Evolutionary conservation across 768 basidiomycete genomes (phyloP).

Genomic region (Lactarius hatsudake): DNA sequence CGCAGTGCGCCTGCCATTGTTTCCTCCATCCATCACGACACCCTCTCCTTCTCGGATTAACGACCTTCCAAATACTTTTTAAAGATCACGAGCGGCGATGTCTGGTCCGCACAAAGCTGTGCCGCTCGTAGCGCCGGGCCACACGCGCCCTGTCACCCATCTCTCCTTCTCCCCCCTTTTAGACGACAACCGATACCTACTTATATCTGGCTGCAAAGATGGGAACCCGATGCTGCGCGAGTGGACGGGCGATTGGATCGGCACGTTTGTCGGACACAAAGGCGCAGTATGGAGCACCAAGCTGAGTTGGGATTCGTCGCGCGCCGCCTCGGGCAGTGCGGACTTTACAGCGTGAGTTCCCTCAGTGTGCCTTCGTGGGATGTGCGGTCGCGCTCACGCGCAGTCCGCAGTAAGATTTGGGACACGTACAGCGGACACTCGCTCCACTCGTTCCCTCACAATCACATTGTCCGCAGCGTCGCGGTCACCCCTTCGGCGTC

Average conservation of each 20-base stretch:
- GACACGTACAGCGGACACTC: slow-evolving; percentile 86
- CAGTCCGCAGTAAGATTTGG: slow-evolving; percentile 79
- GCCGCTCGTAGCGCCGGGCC: slow-evolving; percentile 81
- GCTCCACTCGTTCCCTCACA: slow-evolving; percentile 95
- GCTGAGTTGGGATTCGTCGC: slow-evolving; percentile 78
- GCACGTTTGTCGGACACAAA: slow-evolving; percentile 85
- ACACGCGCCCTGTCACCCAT: slow-evolving; percentile 87
- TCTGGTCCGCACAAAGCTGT: slow-evolving; percentile 48
- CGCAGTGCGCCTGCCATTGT: slow-evolving; percentile 34
- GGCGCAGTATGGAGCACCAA: slow-evolving; percentile 98
- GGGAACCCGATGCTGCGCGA: slow-evolving; percentile 96
- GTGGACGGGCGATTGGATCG: slow-evolving; percentile 99
- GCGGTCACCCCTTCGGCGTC: slow-evolving; percentile 71
- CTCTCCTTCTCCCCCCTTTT: slow-evolving; percentile 88
- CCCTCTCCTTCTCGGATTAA: slow-evolving; percentile 15
- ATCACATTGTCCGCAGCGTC: slow-evolving; percentile 96
- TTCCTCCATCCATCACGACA: slow-evolving; percentile 15
- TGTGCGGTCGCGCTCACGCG: slow-evolving; percentile 14
- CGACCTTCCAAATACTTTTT: slow-evolving; percentile 10
- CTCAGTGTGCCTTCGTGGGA: slow-evolving; percentile 20
- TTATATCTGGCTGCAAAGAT: slow-evolving; percentile 98
- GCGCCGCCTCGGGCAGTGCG: slow-evolving; percentile 90
- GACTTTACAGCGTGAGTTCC: slow-evolving; percentile 91
- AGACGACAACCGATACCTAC: slow-evolving; percentile 80
- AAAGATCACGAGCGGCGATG: slow-evolving; percentile 15